Conservation (phyloP, 1,284 basidiomycete species). For the Fereydounia khargensis region DNA sequence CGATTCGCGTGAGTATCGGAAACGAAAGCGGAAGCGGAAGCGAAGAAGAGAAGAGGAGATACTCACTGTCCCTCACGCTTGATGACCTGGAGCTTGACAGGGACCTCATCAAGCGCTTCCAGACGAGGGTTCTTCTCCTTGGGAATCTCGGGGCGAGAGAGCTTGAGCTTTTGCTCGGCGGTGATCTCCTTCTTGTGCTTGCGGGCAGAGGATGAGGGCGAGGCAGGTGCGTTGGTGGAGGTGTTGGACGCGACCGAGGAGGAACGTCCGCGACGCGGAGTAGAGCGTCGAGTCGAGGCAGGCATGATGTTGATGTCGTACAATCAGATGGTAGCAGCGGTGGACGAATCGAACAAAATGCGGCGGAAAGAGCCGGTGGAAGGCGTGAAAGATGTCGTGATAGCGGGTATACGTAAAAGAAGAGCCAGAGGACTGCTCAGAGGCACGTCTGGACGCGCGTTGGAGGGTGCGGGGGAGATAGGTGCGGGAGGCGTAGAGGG, state of each 20-base stretch:
- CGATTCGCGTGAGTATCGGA: neutral
- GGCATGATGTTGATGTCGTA: too few relatives aligned
- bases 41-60: neutral
- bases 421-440: too few relatives aligned
- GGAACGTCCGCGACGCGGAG: conserved; percentile 48
- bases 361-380: too few relatives aligned
- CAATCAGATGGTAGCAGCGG: too few relatives aligned
- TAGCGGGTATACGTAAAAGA: too few relatives aligned
- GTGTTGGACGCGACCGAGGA: conserved; percentile 48
- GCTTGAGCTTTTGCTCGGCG: conserved; percentile 10
- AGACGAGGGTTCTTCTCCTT: conserved; percentile 46
- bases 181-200: conserved; percentile 30
- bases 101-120: conserved; percentile 39
- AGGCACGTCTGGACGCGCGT: too few relatives aligned
- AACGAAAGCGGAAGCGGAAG: neutral
- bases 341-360: too few relatives aligned
- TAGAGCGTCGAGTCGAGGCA: conserved; percentile 28
- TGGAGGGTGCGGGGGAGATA: too few relatives aligned
- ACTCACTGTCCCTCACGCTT: conserved; percentile 68
- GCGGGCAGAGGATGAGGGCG: conserved; percentile 27
- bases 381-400: too few relatives aligned
- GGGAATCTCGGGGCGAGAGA: conserved; percentile 40
- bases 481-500: too few relatives aligned
- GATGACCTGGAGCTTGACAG: conserved; percentile 79
- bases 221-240: conserved; percentile 24